phyloP scores from a whole-genome alignment of 192 early-diverging fungal genomes.

The Coemansia sp. region DNA sequence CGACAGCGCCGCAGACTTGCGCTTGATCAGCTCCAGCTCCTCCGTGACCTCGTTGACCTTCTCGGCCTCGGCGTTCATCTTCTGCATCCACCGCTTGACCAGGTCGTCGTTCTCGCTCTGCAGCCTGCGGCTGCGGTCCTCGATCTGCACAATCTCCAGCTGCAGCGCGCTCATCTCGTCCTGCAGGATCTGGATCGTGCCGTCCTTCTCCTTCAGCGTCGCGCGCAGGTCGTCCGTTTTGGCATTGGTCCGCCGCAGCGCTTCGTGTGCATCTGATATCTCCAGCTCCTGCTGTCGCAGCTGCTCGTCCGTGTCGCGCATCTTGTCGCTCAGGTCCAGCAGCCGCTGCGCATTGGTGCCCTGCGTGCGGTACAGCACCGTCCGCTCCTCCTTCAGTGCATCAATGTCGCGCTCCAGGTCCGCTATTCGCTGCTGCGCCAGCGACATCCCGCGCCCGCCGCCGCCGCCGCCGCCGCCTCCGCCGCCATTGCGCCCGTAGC shows the following conservation, averaged over 20 bases:
- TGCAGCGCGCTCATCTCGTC: constrained; percentile 90
- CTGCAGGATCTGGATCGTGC: constrained; percentile 89
- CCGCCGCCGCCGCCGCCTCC: constrained; percentile 3
- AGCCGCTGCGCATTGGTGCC: constrained; percentile 89
- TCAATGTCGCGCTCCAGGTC: constrained; percentile 75
- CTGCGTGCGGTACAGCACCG: constrained; percentile 86
- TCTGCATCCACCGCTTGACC: constrained; percentile 88
- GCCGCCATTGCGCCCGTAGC: constrained; percentile 26
- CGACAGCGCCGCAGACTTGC: constrained; percentile 38
- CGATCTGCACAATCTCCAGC: constrained; percentile 80
- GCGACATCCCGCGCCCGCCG: constrained; percentile 25
- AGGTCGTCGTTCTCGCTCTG: constrained; percentile 84
- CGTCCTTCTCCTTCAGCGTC: constrained; percentile 81
- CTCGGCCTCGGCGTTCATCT: constrained; percentile 85
- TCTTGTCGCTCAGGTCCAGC: constrained; percentile 78
- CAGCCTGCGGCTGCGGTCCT: constrained; percentile 64
- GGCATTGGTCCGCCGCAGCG: constrained; percentile 24
- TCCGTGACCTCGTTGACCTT: constrained; percentile 92
- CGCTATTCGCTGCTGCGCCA: constrained; percentile 61
- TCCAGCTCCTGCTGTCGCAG: constrained; percentile 63
- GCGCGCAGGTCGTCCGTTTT: constrained; percentile 38
- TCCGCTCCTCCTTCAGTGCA: constrained; percentile 81
- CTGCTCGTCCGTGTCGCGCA: constrained; percentile 57
- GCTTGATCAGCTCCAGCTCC: constrained; percentile 76
- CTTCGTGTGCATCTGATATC: constrained; percentile 37